phyloP scores from a whole-genome alignment of 2,329 filamentous ascomycete species.

The Monilinia aucupariae region DNA sequence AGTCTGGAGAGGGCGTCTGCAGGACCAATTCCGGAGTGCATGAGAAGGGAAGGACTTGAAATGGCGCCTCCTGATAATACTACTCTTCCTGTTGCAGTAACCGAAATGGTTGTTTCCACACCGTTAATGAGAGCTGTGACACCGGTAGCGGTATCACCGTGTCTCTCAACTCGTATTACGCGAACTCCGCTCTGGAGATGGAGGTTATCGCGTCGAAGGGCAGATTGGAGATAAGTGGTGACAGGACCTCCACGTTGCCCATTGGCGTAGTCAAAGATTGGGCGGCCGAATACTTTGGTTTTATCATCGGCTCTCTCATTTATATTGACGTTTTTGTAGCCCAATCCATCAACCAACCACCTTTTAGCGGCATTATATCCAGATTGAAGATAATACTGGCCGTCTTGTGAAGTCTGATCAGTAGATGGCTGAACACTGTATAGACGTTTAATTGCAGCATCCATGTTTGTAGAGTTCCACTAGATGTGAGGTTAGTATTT shows the following conservation, averaged over 20 bases:
- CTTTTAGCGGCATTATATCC: conserved; percentile 43
- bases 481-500: not conserved
- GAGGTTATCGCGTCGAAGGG: conserved; percentile 41
- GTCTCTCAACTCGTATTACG: conserved; percentile 43
- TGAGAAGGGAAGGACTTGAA: conserved; percentile 47
- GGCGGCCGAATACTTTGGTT: conserved; percentile 44
- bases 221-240: conserved; percentile 46
- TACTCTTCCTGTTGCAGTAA: conserved; percentile 32
- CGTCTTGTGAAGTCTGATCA: conserved; percentile 42
- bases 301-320: conserved; percentile 44
- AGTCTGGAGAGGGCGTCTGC: conserved; percentile 31
- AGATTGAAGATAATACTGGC: conserved; percentile 43
- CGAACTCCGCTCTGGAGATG: conserved; percentile 40
- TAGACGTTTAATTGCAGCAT: conserved; percentile 42
- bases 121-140: conserved; percentile 38
- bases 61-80: conserved; percentile 48
- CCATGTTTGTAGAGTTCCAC: conserved; percentile 48
- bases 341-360: conserved; percentile 47
- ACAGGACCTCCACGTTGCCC: conserved; percentile 47
- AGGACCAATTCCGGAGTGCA: conserved; percentile 47
- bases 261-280: conserved; percentile 44
- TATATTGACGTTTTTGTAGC: conserved; percentile 44
- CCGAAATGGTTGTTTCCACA: conserved; percentile 20
- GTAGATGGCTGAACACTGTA: conserved; percentile 42
- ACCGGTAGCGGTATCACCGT: conserved; percentile 39